Evolutionary conservation across 371 early-diverging fungal species (phyloP).

Genomic region (Lichtheimia hyalospora): DNA sequence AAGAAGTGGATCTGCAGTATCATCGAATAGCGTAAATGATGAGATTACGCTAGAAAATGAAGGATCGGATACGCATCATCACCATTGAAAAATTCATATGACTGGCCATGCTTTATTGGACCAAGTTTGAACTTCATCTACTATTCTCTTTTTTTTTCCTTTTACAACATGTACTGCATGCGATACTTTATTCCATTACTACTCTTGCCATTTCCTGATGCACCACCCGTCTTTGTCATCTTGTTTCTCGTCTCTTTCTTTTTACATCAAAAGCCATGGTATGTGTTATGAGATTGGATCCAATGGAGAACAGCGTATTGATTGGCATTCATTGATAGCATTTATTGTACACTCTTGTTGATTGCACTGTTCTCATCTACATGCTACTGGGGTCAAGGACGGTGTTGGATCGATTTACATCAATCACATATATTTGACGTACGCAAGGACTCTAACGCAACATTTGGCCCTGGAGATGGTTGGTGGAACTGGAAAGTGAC

Average conservation of each 20-base stretch:
- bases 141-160: neutral
- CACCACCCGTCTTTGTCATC: slow-evolving; percentile 66
- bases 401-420: slow-evolving; percentile 67
- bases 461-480: slow-evolving; percentile 50
- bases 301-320: neutral
- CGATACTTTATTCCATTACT: slow-evolving; percentile 66
- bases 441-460: slow-evolving; percentile 42
- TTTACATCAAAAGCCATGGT: slow-evolving; percentile 69
- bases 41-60: slow-evolving; percentile 5
- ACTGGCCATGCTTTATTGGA: too few relatives aligned
- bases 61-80: slow-evolving; percentile 6
- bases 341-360: slow-evolving; percentile 63
- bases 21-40: slow-evolving; percentile 5
- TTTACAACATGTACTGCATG: slow-evolving; percentile 55
- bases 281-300: slow-evolving; percentile 6
- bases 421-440: slow-evolving; percentile 39
- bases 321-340: slow-evolving; percentile 27
- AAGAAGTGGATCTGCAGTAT: slow-evolving; percentile 10
- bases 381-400: slow-evolving; percentile 71
- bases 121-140: neutral
- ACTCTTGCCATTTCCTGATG: slow-evolving; percentile 66
- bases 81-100: neutral
- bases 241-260: slow-evolving; percentile 63
- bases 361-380: slow-evolving; percentile 62
- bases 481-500: slow-evolving; percentile 55